Percentiles rank a stretch among this genome's conserved stretches.
Evolutionary conservation across 2,329 filamentous ascomycete genomes (phyloP).

Genomic region (Plectosphaerella sp.): DNA sequence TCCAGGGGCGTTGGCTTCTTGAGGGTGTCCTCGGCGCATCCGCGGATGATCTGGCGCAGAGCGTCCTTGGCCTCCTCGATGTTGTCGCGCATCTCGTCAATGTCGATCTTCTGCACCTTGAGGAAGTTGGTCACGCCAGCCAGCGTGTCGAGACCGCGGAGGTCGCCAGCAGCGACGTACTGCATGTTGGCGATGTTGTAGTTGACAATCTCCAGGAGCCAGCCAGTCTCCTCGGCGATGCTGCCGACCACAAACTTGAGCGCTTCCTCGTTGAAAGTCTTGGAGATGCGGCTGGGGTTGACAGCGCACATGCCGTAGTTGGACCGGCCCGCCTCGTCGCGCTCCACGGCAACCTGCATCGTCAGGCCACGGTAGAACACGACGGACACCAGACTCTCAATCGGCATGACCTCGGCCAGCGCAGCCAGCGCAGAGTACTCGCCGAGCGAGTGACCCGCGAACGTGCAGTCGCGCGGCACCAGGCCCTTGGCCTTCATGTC

Average conservation of each 20-base stretch:
- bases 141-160: slow-evolving; percentile 66
- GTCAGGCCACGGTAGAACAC: slow-evolving; percentile 99
- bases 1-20: slow-evolving; percentile 85
- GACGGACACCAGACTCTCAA: slow-evolving; percentile 94
- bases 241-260: slow-evolving; percentile 96
- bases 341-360: slow-evolving; percentile 98
- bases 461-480: slow-evolving; percentile 92
- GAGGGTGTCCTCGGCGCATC: slow-evolving; percentile 80
- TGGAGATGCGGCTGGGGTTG: slow-evolving; percentile 96
- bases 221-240: slow-evolving; percentile 87
- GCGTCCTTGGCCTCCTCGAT: slow-evolving; percentile 90
- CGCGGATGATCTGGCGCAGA: slow-evolving; percentile 84
- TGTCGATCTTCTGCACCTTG: slow-evolving; percentile 96
- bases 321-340: slow-evolving; percentile 84
- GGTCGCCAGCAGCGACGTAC: slow-evolving; percentile 68
- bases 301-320: slow-evolving; percentile 99
- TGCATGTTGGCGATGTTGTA: slow-evolving; percentile 79
- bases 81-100: slow-evolving; percentile 84
- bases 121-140: slow-evolving; percentile 88
- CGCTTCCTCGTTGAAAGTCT: slow-evolving; percentile 97
- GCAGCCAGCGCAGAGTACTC: slow-evolving; percentile 97
- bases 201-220: slow-evolving; percentile 99
- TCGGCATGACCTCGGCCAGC: slow-evolving; percentile 98
- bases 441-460: slow-evolving; percentile 94
- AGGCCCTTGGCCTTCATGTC: slow-evolving; percentile 98